Conservation (phyloP, 208 protist genomes). For the Acanthamoeba rhysodes region DNA sequence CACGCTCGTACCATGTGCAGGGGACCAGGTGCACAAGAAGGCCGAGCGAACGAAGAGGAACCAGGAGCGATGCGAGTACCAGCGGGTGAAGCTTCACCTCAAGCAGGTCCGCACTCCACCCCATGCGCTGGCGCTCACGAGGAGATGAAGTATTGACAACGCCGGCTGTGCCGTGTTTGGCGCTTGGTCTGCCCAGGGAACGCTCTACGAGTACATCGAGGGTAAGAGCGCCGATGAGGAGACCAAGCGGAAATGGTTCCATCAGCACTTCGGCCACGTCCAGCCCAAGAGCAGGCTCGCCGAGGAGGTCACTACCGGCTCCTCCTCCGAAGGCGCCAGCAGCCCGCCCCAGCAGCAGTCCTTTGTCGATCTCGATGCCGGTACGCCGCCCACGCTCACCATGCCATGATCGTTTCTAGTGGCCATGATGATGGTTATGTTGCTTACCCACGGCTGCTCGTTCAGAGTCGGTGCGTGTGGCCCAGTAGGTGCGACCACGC, state of each 20-base stretch:
- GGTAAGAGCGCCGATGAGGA: conserved; percentile 12
- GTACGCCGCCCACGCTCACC: background rate
- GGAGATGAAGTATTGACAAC: background rate
- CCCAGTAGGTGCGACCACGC: background rate
- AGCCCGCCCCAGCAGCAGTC: background rate
- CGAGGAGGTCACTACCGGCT: background rate
- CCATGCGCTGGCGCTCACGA: background rate
- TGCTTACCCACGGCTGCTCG: background rate
- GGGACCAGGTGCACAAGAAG: conserved; percentile 56
- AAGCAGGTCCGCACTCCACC: background rate
- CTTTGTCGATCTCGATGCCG: conserved; percentile 46
- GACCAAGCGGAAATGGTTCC: conserved; percentile 64
- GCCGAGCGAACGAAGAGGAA: conserved; percentile 1
- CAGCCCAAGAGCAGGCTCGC: conserved; percentile 19
- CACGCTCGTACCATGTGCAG: background rate
- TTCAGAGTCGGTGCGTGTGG: background rate
- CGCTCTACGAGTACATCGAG: conserved; percentile 66
- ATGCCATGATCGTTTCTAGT: background rate
- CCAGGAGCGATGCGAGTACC: conserved; percentile 40
- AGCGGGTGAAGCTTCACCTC: conserved; percentile 49
- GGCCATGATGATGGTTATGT: background rate
- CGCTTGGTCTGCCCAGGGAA: background rate
- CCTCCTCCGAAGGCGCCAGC: background rate
- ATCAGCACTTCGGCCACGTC: conserved; percentile 20
- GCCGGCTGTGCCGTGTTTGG: background rate